These are phyloP conservation scores for Pyrus pyrifolia DNA, from an alignment of 306 rosid species.

Conservation along the genomic window DNA sequence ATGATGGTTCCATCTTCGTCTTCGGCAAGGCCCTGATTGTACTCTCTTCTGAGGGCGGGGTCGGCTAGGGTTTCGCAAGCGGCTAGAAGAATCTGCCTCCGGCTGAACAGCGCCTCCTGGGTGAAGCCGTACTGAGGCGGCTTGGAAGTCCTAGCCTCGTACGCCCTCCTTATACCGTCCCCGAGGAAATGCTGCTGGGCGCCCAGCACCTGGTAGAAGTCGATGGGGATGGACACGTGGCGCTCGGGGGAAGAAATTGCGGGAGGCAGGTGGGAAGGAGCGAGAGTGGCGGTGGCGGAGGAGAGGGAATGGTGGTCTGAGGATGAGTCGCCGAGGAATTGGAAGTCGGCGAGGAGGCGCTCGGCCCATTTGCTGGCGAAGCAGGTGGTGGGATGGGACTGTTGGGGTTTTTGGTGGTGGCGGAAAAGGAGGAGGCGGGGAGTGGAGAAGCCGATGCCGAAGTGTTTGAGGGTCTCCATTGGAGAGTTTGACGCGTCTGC, in stretches of 20 bases:
- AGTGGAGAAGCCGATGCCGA: slow-evolving; percentile 37
- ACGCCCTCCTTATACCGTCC: slow-evolving; percentile 80
- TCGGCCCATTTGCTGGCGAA: slow-evolving; percentile 96
- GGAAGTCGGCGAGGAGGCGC: slow-evolving; percentile 84
- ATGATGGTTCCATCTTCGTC: slow-evolving; percentile 54
- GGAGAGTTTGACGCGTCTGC: not conserved
- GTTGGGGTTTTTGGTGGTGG: slow-evolving; percentile 18
- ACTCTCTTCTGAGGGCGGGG: slow-evolving; percentile 61
- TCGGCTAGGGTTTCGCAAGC: slow-evolving; percentile 90
- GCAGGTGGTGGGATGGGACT: slow-evolving; percentile 24
- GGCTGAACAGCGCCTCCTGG: slow-evolving; percentile 69
- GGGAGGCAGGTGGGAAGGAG: slow-evolving; percentile 36
- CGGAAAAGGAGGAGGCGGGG: slow-evolving; percentile 21
- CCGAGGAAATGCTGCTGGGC: slow-evolving; percentile 84
- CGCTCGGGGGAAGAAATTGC: slow-evolving; percentile 50
- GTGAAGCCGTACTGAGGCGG: slow-evolving; percentile 85
- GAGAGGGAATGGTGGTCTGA: slow-evolving; percentile 18
- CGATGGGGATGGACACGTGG: slow-evolving; percentile 60
- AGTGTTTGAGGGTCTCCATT: slow-evolving; percentile 45
- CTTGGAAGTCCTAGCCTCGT: slow-evolving; percentile 79
- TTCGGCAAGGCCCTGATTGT: slow-evolving; percentile 62
- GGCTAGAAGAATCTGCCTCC: slow-evolving; percentile 82
- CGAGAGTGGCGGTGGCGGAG: slow-evolving; percentile 36
- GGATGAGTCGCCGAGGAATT: slow-evolving; percentile 65
- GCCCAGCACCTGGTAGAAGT: slow-evolving; percentile 70